phyloP scores from a whole-genome alignment of 768 basidiomycete species.

The Brasilioporus rufonigricans region DNA sequence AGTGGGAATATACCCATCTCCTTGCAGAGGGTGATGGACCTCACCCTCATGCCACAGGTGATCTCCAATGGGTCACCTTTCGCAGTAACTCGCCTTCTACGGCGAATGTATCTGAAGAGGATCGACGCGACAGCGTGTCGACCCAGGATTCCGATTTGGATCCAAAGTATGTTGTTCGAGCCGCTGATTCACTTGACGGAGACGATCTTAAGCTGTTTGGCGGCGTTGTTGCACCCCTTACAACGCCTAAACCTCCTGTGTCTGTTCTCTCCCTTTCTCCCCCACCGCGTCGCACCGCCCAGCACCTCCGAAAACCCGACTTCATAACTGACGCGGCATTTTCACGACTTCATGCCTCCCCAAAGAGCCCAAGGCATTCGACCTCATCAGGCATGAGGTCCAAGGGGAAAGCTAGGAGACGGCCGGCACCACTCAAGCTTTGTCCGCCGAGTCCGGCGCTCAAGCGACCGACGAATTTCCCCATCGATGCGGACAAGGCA shows the following conservation, averaged over 20 bases:
- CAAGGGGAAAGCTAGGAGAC: conserved; percentile 35
- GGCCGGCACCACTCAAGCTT: conserved; percentile 44
- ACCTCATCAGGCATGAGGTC: conserved; percentile 12
- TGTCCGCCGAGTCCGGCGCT: conserved; percentile 29
- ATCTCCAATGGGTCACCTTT: conserved; percentile 46
- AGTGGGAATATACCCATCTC: conserved; percentile 64
- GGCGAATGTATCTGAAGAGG: conserved; percentile 19
- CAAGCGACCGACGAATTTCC: conserved; percentile 36
- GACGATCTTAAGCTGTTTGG: conserved; percentile 38
- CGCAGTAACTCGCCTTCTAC: conserved; percentile 22
- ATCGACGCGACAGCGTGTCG: conserved; percentile 46
- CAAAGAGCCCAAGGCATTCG: conserved; percentile 15
- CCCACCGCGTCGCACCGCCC: conserved; percentile 34
- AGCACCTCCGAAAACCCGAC: conserved; percentile 37
- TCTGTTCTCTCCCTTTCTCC: conserved; percentile 38
- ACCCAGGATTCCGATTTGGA: conserved; percentile 56
- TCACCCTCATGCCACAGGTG: conserved; percentile 24
- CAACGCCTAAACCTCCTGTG: conserved; percentile 30
- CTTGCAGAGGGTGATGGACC: conserved; percentile 40
- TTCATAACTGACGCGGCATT: conserved; percentile 34
- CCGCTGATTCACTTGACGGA: conserved; percentile 27
- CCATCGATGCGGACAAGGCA: conserved; percentile 34
- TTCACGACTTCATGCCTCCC: conserved; percentile 8
- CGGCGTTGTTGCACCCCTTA: conserved; percentile 22
- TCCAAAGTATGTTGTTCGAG: conserved; percentile 45